phyloP scores from a whole-genome alignment of 768 basidiomycete genomes.

The Ramaria rubella region DNA sequence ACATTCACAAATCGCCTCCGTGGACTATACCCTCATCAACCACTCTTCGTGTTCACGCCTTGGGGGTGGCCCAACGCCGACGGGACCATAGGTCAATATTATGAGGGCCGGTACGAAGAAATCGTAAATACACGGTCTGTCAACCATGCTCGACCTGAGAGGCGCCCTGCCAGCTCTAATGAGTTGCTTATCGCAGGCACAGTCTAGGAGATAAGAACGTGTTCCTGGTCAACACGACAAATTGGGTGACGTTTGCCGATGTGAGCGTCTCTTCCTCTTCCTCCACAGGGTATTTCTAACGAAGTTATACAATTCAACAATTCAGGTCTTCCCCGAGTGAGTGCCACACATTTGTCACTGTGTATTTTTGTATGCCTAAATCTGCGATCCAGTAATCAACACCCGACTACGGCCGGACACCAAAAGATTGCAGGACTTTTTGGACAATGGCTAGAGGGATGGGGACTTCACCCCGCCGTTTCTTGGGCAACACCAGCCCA shows the following conservation, averaged over 20 bases:
- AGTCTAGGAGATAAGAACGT: slow-evolving; percentile 40
- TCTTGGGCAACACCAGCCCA: slow-evolving; percentile 15
- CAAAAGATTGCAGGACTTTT: slow-evolving; percentile 42
- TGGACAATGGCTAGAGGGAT: slow-evolving; percentile 38
- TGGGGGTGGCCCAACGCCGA: slow-evolving; percentile 54
- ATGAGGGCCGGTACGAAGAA: slow-evolving; percentile 38
- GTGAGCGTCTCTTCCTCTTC: slow-evolving; percentile 33
- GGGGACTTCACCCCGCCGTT: slow-evolving; percentile 35
- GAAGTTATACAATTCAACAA: neutral
- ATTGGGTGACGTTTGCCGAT: slow-evolving; percentile 47
- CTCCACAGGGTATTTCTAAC: neutral
- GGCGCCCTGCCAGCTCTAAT: neutral
- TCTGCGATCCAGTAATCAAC: slow-evolving; percentile 36
- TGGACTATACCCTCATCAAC: slow-evolving; percentile 36
- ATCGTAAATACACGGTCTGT: slow-evolving; percentile 38
- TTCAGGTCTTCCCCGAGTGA: slow-evolving; percentile 14
- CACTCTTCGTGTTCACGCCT: slow-evolving; percentile 49
- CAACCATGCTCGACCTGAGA: neutral
- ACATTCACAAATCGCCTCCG: slow-evolving; percentile 41
- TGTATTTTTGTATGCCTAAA: neutral
- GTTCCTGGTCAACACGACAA: slow-evolving; percentile 49
- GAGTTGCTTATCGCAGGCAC: slow-evolving; percentile 22
- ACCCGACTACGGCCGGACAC: slow-evolving; percentile 44
- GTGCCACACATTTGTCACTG: neutral
- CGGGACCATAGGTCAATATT: slow-evolving; percentile 40